Evolutionary conservation across 768 basidiomycete genomes (phyloP).

Genomic region (Naganishia vaughanmartiniae): DNA sequence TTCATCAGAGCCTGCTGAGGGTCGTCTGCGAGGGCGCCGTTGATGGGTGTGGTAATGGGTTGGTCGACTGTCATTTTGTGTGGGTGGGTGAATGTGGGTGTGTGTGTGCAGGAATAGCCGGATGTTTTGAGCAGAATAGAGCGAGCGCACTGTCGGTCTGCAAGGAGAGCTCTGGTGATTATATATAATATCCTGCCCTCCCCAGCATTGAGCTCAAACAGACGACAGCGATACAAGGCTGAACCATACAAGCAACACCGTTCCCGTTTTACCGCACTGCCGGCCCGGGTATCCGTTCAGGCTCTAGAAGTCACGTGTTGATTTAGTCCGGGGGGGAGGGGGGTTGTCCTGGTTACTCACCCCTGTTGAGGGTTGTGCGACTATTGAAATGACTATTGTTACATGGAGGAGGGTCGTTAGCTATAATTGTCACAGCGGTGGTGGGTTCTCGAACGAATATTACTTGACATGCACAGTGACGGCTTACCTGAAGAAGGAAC

Average conservation of each 20-base stretch:
- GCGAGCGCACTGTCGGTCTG: too few species aligned
- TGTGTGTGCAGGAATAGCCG: neutral
- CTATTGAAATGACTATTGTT: too few species aligned
- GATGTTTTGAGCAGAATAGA: too few species aligned
- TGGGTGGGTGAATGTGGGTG: neutral
- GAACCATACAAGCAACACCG: neutral
- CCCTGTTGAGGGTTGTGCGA: too few species aligned
- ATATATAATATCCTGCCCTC: neutral
- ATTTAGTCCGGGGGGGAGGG: too few species aligned
- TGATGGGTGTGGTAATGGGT: neutral
- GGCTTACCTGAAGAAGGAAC: too few species aligned
- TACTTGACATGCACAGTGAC: too few species aligned
- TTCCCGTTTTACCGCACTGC: neutral
- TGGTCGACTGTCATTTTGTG: slow-evolving; percentile 5
- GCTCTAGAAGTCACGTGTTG: neutral
- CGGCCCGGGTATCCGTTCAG: neutral
- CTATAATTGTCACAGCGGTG: too few species aligned
- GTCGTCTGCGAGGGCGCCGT: neutral
- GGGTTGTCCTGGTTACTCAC: too few species aligned
- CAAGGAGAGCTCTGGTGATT: neutral
- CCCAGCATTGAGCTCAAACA: neutral
- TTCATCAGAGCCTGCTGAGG: slow-evolving; percentile 9
- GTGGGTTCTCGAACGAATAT: too few species aligned
- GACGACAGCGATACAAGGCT: neutral
- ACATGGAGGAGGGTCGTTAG: too few species aligned